These are phyloP conservation scores for Cyclotella choctawhatcheeana DNA, from an alignment of 108 stramenopile species.

Conservation along the genomic window DNA sequence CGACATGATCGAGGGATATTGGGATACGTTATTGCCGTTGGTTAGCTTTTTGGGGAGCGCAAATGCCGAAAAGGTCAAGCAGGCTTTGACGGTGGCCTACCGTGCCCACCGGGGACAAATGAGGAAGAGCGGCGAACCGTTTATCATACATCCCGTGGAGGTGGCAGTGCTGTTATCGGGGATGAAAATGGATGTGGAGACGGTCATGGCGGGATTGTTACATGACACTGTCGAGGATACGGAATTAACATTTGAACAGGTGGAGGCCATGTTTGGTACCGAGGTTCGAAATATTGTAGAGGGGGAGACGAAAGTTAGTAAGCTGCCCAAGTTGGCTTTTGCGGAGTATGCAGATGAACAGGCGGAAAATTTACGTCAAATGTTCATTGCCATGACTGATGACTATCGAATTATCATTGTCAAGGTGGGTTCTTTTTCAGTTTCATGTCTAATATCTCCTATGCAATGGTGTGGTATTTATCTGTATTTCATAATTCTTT, in stretches of 20 bases:
- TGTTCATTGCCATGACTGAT: conserved; percentile 97
- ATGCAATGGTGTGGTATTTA: too few species aligned
- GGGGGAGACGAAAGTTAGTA: conserved; percentile 95
- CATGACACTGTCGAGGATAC: conserved; percentile 99
- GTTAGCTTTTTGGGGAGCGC: conserved; percentile 74
- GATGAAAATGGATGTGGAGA: conserved; percentile 92
- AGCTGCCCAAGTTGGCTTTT: conserved; percentile 90
- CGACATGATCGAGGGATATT: conserved; percentile 73
- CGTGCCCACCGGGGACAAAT: conserved; percentile 90
- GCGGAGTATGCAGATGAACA: conserved; percentile 86
- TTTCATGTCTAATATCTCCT: too few species aligned
- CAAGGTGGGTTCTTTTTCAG: conserved; percentile 36
- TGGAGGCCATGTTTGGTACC: conserved; percentile 91
- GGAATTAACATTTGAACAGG: conserved; percentile 86
- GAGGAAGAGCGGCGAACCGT: conserved; percentile 93
- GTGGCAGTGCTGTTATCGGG: conserved; percentile 84
- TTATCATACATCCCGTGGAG: conserved; percentile 94
- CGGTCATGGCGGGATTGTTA: conserved; percentile 93
- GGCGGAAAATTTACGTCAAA: conserved; percentile 94
- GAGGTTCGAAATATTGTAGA: conserved; percentile 91
- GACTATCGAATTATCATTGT: conserved; percentile 97
- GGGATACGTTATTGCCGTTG: conserved; percentile 71
- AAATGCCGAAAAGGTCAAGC: conserved; percentile 58
- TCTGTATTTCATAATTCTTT: too few species aligned
- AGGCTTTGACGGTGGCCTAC: conserved; percentile 83